Evolutionary conservation across 805 yeast species (phyloP).

Genomic region (Ogataea angusta): DNA sequence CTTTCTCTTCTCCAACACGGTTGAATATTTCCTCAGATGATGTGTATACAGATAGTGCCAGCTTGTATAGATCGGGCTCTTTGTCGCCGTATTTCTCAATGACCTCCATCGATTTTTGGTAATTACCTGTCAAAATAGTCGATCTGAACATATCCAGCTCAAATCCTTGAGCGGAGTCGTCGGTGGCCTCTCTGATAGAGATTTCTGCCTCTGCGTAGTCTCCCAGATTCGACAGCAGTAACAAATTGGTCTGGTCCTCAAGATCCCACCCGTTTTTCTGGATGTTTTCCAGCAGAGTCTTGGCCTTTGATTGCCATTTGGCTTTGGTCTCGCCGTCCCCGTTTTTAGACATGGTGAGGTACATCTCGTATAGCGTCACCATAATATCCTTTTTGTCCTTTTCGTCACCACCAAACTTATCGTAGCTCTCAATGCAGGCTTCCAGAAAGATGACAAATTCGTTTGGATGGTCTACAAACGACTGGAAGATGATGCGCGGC

Average conservation of each 20-base stretch:
- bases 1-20: conserved; percentile 49
- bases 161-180: conserved; percentile 32
- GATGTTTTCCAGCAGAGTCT: conserved; percentile 41
- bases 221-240: conserved; percentile 56
- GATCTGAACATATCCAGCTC: conserved; percentile 68
- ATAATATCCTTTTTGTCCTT: conserved; percentile 72
- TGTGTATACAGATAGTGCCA: conserved; percentile 61
- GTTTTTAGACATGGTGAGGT: conserved; percentile 54
- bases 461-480: conserved; percentile 80
- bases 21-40: conserved; percentile 51
- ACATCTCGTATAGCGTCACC: conserved; percentile 79
- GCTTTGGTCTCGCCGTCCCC: conserved; percentile 30
- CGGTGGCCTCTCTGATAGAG: conserved; percentile 33
- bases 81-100: conserved; percentile 56
- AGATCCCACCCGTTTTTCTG: conserved; percentile 34
- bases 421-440: conserved; percentile 81
- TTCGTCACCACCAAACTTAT: conserved; percentile 64
- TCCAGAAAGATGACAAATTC: conserved; percentile 91
- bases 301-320: conserved; percentile 68
- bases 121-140: conserved; percentile 54
- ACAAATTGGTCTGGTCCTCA: conserved; percentile 53
- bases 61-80: conserved; percentile 62
- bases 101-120: conserved; percentile 53
- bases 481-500: conserved; percentile 81
- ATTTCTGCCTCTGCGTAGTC: conserved; percentile 50